Evolutionary conservation across 208 protist genomes (phyloP).

Genomic region (Tritrichomonas musculus): DNA sequence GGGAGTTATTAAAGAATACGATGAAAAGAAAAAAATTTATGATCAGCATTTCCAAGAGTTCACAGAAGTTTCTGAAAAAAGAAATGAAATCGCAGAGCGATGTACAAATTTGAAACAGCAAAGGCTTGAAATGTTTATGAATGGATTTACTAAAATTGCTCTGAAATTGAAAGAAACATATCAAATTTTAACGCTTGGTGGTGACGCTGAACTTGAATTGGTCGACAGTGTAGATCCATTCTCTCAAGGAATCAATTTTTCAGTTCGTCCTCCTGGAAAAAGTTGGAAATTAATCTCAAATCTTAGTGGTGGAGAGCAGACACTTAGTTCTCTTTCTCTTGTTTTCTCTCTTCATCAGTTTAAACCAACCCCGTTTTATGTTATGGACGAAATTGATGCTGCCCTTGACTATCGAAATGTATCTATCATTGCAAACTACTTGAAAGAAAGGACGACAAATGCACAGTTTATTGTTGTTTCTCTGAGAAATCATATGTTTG

Average conservation of each 20-base stretch:
- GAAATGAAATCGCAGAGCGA: slow-evolving; percentile 64
- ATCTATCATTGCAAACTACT: slow-evolving; percentile 90
- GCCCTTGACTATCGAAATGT: slow-evolving; percentile 98
- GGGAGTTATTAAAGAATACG: not conserved
- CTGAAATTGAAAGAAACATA: slow-evolving; percentile 97
- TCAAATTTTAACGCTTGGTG: slow-evolving; percentile 67
- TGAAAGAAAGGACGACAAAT: slow-evolving; percentile 84
- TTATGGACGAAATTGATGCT: slow-evolving; percentile 99
- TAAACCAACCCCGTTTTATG: slow-evolving; percentile 90
- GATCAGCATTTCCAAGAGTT: slow-evolving; percentile 47
- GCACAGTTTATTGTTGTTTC: slow-evolving; percentile 99
- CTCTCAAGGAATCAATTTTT: slow-evolving; percentile 72
- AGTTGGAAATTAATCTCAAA: slow-evolving; percentile 99
- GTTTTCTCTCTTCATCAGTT: slow-evolving; percentile 99
- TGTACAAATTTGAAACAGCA: slow-evolving; percentile 64
- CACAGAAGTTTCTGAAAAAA: slow-evolving; percentile 50
- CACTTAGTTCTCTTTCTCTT: slow-evolving; percentile 47
- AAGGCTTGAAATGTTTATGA: slow-evolving; percentile 86
- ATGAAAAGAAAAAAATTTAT: not conserved
- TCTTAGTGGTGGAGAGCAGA: slow-evolving; percentile 98
- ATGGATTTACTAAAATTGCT: slow-evolving; percentile 87
- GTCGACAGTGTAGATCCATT: slow-evolving; percentile 96
- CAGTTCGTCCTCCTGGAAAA: slow-evolving; percentile 98
- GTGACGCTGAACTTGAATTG: slow-evolving; percentile 99
- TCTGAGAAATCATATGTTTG: slow-evolving; percentile 71